Evolutionary conservation across 1,284 basidiomycete species (phyloP).

Genomic region (Cryptococcus jaspeensis): DNA sequence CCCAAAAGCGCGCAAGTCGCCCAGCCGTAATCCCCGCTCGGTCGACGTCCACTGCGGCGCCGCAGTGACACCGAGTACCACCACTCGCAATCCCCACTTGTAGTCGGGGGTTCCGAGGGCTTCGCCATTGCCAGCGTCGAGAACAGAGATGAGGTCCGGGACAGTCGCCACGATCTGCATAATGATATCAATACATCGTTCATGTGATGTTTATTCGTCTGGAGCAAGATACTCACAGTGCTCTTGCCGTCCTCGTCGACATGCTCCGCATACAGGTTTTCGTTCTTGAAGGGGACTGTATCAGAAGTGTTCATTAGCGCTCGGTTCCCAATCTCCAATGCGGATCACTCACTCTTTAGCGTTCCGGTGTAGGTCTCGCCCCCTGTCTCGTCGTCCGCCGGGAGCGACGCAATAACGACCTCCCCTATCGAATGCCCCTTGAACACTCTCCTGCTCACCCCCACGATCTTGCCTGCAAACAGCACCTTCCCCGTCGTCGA

Average conservation of each 20-base stretch:
- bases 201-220: neutral
- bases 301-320: neutral
- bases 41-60: slow-evolving; percentile 61
- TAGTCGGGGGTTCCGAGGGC: slow-evolving; percentile 59
- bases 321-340: no score
- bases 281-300: slow-evolving; percentile 61
- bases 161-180: slow-evolving; percentile 55
- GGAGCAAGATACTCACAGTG: slow-evolving; percentile 23
- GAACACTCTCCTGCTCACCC: slow-evolving; percentile 56
- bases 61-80: slow-evolving; percentile 60
- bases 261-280: slow-evolving; percentile 58
- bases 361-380: slow-evolving; percentile 20
- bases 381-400: slow-evolving; percentile 54
- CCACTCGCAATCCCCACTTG: slow-evolving; percentile 60
- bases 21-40: slow-evolving; percentile 54
- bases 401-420: slow-evolving; percentile 54
- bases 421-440: slow-evolving; percentile 58
- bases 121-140: slow-evolving; percentile 60
- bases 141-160: slow-evolving; percentile 60
- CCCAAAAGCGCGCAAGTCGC: slow-evolving; percentile 32
- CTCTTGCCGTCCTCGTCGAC: slow-evolving; percentile 47
- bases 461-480: slow-evolving; percentile 60
- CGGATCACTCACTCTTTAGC: slow-evolving; percentile 25
- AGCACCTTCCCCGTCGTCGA: slow-evolving; percentile 57
- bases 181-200: neutral